These are phyloP conservation scores for Gyromitra esculenta DNA, from an alignment of 2,329 filamentous ascomycete species.

Conservation along the genomic window DNA sequence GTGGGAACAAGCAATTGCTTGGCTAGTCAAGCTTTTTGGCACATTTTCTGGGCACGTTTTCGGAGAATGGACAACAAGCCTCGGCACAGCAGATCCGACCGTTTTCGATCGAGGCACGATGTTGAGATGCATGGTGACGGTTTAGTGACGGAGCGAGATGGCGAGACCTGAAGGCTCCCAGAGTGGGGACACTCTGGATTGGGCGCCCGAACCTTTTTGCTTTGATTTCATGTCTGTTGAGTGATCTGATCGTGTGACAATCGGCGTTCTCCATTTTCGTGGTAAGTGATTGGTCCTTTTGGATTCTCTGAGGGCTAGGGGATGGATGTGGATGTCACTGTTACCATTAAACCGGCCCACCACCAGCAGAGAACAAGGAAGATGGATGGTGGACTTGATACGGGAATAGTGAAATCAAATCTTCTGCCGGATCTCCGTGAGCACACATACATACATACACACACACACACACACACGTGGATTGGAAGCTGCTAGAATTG, in stretches of 20 bases:
- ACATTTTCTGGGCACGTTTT: slow-evolving; percentile 26
- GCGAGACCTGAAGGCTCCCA: not conserved
- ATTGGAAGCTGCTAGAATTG: slow-evolving; percentile 20
- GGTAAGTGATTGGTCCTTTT: slow-evolving; percentile 8
- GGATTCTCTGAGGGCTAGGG: not conserved
- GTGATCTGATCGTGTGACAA: slow-evolving; percentile 17
- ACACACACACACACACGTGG: not conserved
- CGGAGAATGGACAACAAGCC: not conserved
- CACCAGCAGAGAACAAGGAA: slow-evolving; percentile 6
- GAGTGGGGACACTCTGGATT: not conserved
- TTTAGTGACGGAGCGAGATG: slow-evolving; percentile 18
- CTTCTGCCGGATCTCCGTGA: slow-evolving; percentile 14
- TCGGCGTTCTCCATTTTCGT: not conserved
- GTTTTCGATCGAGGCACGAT: slow-evolving; percentile 19
- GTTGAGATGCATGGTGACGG: slow-evolving; percentile 33
- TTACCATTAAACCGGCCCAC: slow-evolving; percentile 16
- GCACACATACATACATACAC: not conserved
- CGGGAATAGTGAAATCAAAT: slow-evolving; percentile 16
- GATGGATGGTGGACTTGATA: slow-evolving; percentile 17
- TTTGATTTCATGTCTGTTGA: too few relatives aligned
- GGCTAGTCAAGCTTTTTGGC: slow-evolving; percentile 48
- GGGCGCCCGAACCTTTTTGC: not conserved
- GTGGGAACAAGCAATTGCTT: slow-evolving; percentile 33
- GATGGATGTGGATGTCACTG: slow-evolving; percentile 1
- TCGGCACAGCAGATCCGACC: slow-evolving; percentile 42